phyloP scores from a whole-genome alignment of 2,329 filamentous ascomycete species.

The Paraphaeosphaeria minitans region DNA sequence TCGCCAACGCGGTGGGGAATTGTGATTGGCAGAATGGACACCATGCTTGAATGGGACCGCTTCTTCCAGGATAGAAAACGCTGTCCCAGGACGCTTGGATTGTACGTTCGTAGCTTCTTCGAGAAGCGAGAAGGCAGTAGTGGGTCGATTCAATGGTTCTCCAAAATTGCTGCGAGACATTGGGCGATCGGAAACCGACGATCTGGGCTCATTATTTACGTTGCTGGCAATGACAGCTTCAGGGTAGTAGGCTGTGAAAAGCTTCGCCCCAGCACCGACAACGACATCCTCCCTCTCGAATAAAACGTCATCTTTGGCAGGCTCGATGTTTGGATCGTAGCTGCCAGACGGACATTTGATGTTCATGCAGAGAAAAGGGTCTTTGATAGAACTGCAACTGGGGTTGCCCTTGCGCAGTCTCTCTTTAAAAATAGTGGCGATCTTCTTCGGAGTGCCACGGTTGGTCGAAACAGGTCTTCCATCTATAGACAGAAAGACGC shows the following conservation, averaged over 20 bases:
- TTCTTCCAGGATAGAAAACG: conserved; percentile 2
- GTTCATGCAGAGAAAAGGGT: conserved; percentile 67
- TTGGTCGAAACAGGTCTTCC: conserved; percentile 64
- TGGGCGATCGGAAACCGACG: conserved; percentile 9
- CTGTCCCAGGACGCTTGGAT: background rate
- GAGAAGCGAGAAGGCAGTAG: conserved; percentile 1
- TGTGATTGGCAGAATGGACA: background rate
- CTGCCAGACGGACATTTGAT: conserved; percentile 65
- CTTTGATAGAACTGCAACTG: conserved; percentile 45
- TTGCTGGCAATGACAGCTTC: conserved; percentile 15
- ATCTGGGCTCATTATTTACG: conserved; percentile 11
- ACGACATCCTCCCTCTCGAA: conserved; percentile 63
- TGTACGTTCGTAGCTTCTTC: background rate
- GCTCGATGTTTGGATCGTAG: conserved; percentile 75
- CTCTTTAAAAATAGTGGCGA: conserved; percentile 60
- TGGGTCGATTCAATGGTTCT: background rate
- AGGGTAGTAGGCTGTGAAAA: conserved; percentile 52
- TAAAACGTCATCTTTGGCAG: conserved; percentile 73
- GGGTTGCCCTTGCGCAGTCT: conserved; percentile 48
- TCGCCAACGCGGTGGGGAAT: conserved; percentile 32
- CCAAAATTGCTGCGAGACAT: background rate
- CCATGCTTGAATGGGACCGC: background rate
- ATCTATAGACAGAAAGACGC: conserved; percentile 70
- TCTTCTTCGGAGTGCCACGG: conserved; percentile 64
- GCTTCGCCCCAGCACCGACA: conserved; percentile 48